Evolutionary conservation across 2,329 filamentous ascomycete genomes (phyloP).

Genomic region (Calonectria fujianensis): DNA sequence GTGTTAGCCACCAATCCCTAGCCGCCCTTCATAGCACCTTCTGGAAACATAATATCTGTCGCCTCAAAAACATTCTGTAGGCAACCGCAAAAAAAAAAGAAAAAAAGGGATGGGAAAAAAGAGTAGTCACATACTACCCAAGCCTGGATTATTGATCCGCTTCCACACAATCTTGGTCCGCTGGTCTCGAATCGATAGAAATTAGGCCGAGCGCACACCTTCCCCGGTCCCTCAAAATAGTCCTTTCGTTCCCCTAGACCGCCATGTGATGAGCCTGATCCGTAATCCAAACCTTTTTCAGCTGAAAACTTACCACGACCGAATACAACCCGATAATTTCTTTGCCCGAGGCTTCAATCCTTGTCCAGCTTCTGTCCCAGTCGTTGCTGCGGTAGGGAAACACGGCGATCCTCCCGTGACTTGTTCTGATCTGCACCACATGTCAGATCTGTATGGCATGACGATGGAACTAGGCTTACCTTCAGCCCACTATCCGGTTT

Average conservation of each 20-base stretch:
- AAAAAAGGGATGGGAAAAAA: neutral
- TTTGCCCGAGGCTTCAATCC: slow-evolving; percentile 9
- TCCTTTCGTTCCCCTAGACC: slow-evolving; percentile 18
- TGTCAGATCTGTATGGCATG: neutral
- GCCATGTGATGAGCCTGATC: neutral
- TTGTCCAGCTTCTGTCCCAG: neutral
- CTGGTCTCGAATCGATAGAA: slow-evolving; percentile 1
- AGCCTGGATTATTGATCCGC: neutral
- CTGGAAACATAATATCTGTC: slow-evolving; percentile 11
- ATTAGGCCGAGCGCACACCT: slow-evolving; percentile 16
- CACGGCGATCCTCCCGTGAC: slow-evolving; percentile 7
- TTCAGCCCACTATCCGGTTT: neutral
- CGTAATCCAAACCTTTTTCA: neutral
- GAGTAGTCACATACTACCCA: neutral
- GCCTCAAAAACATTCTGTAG: neutral
- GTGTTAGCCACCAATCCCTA: slow-evolving; percentile 2
- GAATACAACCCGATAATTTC: slow-evolving; percentile 22
- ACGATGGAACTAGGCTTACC: neutral
- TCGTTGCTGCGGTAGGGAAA: neutral
- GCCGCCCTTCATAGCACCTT: slow-evolving; percentile 18
- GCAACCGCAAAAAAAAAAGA: neutral
- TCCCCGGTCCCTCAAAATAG: slow-evolving; percentile 5
- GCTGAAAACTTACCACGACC: slow-evolving; percentile 13
- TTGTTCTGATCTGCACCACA: slow-evolving; percentile 14
- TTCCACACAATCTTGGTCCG: neutral